Evolutionary conservation across 2,329 filamentous ascomycete genomes (phyloP), one percentile per base, ranked within the genome.

Genomic region (Epichloe baconii): DNA sequence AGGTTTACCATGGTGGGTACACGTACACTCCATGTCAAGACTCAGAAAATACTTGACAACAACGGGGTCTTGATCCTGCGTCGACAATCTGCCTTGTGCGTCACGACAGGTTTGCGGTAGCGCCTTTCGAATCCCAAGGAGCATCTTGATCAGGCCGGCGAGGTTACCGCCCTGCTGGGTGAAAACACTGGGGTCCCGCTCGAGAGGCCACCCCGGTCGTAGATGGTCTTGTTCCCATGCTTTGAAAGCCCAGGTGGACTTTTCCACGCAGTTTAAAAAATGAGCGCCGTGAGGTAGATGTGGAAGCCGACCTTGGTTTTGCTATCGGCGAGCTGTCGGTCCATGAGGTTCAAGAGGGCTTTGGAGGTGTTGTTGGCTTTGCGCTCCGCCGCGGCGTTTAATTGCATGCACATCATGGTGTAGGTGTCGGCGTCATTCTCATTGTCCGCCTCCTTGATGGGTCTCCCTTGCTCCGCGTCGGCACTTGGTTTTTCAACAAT

Each of bases 241-340:
- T 55, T 82, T 82, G 66, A 83, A 83, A 1, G 78, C 76, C 81
- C 80, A 85, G 0, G 80, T 83, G 0, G 79, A 80, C 66, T 83
- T 84, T 61, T 85, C 81, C 14, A 83, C 71, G 56, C 79, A 82
- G 59, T 82, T 82, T 46, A 84, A 72, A 54, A 83, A 76, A 84
- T 76, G 51, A 84, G 64, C 3, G 78, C 74, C 3, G 79, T 75
- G 21, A 83, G 72, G 58, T 80, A 83, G 65, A 81, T 77, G 56
- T 74, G 74, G 58, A 81, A 82, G 35, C 75, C 76, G 49, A 79
- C 72, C 57, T 75, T 78, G 51, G 72, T 73, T 59, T 80, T 79
- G 64, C 77, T 78, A 58, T 82, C 78, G 53, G 82, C 75, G 35
- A 84, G 68, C 38, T 75, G 71, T 15, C 79, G 74, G 62, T 83